phyloP scores from a whole-genome alignment of 2,329 filamentous ascomycete genomes.

The Diaporthe sp. region DNA sequence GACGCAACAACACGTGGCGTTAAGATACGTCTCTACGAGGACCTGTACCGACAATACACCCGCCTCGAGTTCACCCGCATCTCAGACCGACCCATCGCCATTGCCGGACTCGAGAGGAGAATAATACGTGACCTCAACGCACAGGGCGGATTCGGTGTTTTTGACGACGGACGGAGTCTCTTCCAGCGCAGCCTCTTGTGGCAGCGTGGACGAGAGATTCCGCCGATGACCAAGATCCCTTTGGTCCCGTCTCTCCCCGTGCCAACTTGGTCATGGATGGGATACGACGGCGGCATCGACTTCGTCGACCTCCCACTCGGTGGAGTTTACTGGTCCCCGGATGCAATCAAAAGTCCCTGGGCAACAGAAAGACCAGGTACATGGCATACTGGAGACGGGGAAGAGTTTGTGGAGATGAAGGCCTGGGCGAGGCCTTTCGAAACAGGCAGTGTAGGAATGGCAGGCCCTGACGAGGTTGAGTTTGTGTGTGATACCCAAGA shows the following conservation, averaged over 20 bases:
- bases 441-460: no score
- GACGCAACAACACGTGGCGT: conserved; percentile 32
- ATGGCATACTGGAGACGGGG: conserved; percentile 8
- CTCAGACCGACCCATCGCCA: conserved; percentile 47
- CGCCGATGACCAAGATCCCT: conserved; percentile 22
- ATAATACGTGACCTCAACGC: conserved; percentile 42
- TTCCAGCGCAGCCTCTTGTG: conserved; percentile 47
- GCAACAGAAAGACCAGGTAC: neutral
- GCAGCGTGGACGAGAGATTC: conserved; percentile 40
- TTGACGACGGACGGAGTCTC: conserved; percentile 43
- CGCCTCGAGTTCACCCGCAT: conserved; percentile 41
- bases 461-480: neutral
- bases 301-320: conserved; percentile 45
- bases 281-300: conserved; percentile 47
- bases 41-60: conserved; percentile 48
- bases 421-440: neutral
- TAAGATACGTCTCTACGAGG: conserved; percentile 41
- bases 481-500: neutral
- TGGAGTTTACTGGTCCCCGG: conserved; percentile 1
- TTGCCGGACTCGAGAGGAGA: conserved; percentile 47
- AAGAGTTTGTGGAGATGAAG: neutral
- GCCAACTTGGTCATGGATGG: conserved; percentile 54
- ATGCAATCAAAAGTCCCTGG: conserved; percentile 7
- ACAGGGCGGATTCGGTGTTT: conserved; percentile 47
- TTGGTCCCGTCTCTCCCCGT: conserved; percentile 27